Evolutionary conservation across 192 early-diverging fungal species (phyloP), one percentile per base, ranked within the genome.

Genomic region (Gigaspora rosea): DNA sequence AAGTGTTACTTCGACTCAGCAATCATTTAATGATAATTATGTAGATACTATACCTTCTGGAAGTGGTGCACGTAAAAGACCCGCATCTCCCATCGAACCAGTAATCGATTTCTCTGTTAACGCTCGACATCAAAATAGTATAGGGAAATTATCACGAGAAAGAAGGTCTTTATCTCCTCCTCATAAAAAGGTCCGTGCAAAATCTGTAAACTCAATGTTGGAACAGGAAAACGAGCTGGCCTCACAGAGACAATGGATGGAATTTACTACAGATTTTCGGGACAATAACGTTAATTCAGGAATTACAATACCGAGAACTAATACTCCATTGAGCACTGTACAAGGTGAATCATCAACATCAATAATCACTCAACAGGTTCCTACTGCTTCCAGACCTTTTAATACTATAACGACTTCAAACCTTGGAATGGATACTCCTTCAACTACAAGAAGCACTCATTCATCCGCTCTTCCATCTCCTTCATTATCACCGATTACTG

Each of bases 391-490:
- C n/a, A 62, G 74, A 52, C 74, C 63, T 54, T 65, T 49, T 51
- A 75, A 62, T 76, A 65, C 62, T 50, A 76, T 76, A 35, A 20
- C 61, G 0, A 52, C 58, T n/a, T 66, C 74, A 36, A 76, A 76
- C 47, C 74, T 76, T 32, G 74, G 74, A 50, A 76, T 76, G 27
- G 74, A 76, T 16, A 68, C 78, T 6, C 65, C 80, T 15, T 77
- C 65, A 2, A 65, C 81, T 36, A 67, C 79, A 48, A 77, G 76
- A 67, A 56, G 73, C 20, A 73, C 80, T 18, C 80, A 84, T 36
- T 81, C 83, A 8, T 78, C 79, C 18, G 85, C 84, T 36, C 77
- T 88, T 13, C 87, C 87, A 35, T 88, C 87, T 35, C 87, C 87
- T n/a, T 87, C 78, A 56, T 80, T 83, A 33, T 85, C 79, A 1